Base-by-base conservation (phyloP, 2,329 filamentous ascomycete species). In the Helotiales sp. region DNA sequence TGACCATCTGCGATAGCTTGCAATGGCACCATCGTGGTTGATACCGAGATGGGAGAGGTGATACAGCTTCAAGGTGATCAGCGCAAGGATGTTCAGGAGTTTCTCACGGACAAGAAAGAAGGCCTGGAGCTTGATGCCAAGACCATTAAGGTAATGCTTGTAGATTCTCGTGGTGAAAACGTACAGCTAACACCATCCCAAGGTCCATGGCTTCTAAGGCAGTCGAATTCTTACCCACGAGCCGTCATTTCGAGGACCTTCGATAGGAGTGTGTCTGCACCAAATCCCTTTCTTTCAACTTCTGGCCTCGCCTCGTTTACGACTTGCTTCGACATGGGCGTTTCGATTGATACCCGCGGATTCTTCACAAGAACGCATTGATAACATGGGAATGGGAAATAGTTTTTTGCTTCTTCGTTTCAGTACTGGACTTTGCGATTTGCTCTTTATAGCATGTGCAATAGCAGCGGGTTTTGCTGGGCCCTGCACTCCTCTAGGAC, bases 61-160 rank as follows among this genome's bases (percentile, higher is more conserved):
- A 97, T 99, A 80, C 96, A 99, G 87, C 91, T 99, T 79, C 96
- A 99, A 84, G 96, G 96, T 78, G 96, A 99, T 82, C 96, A 99
- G 87, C 95, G 96, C 84, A 97, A 97, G 85, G 93, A 97, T 89
- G 92, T 97, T 81, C 92, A 96, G 82, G 93, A 97, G 80, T 99
- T 98, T 86, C 90, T 98, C 82, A 89, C 90, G 83, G 92, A 97
- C 85, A 96, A 97, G 88, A 93, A 94, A 83, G 92, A 94, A 79
- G 95, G 95, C 78, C 88, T 98, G 78, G 93, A 93, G 82, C 90
- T 97, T 80, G 93, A 97, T 84, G 87, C 90, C 82, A 97, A 97
- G 89, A 96, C 91, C 84, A 97, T 98, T 85, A 97, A 98, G 88
- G 92, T 95, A 79, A 62, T 24, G 32, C 24, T 20, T 59, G 11